Conservation (phyloP, 2,329 filamentous ascomycete species). For the Leptodontidium sp. region DNA sequence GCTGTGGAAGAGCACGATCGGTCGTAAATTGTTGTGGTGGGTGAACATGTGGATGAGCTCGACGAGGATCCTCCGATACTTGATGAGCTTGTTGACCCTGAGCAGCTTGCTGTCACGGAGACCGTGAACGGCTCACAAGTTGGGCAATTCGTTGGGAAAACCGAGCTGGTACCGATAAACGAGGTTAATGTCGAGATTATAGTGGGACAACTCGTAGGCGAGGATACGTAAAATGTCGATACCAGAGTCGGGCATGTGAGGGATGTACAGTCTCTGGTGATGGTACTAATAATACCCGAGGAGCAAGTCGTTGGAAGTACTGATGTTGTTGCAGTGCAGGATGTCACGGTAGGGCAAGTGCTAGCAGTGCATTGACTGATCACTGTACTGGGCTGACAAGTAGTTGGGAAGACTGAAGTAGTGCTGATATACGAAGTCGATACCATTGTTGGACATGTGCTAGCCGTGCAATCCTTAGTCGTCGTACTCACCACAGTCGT, state of each 20-base stretch:
- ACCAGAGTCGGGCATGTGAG: conserved; percentile 10
- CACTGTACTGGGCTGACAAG: neutral
- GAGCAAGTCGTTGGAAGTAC: conserved; percentile 6
- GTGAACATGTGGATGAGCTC: conserved; percentile 15
- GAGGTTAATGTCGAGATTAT: neutral
- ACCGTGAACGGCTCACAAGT: neutral
- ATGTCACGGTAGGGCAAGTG: neutral
- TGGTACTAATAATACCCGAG: neutral
- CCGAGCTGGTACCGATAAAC: conserved; percentile 5
- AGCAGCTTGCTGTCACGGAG: conserved; percentile 15
- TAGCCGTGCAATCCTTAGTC: conserved; percentile 10
- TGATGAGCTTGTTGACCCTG: neutral
- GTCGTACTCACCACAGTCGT: conserved; percentile 3
- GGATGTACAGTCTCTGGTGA: conserved; percentile 18
- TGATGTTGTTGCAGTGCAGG: neutral
- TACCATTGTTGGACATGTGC: conserved; percentile 4
- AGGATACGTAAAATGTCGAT: neutral
- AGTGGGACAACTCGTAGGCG: neutral
- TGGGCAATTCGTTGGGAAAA: conserved; percentile 21
- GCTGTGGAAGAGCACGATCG: conserved; percentile 8
- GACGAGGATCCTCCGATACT: neutral
- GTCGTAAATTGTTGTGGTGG: conserved; percentile 14
- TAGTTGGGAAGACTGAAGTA: conserved; percentile 12
- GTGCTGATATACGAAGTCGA: neutral
- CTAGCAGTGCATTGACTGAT: neutral